A percentile compares a stretch with the other conserved stretches of the same genome.
Evolutionary conservation across 2,329 filamentous ascomycete genomes (phyloP).

Genomic region (Pleoardoris graminearum): DNA sequence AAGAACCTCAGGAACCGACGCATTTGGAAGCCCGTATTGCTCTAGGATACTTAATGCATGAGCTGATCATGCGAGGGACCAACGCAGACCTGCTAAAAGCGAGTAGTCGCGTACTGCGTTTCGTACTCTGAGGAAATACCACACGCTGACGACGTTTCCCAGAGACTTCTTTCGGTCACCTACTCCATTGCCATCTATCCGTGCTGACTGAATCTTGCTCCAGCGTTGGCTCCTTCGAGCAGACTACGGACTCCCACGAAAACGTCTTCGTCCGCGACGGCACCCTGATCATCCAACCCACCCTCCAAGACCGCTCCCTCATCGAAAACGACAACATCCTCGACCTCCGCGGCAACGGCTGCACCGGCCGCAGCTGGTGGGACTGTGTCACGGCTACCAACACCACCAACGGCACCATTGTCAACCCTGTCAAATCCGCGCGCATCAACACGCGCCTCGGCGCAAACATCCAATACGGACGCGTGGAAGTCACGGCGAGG

Average conservation of each 20-base stretch:
- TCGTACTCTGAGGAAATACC: no score
- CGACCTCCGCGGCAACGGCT: conserved; percentile 69
- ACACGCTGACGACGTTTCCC: background rate
- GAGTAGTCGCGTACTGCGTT: no score
- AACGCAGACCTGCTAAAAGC: background rate
- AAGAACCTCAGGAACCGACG: no score
- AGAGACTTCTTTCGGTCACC: background rate
- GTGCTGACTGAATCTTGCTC: conserved; percentile 28
- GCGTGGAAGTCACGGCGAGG: conserved; percentile 77
- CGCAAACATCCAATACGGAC: conserved; percentile 75
- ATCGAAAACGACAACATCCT: conserved; percentile 69
- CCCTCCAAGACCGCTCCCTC: conserved; percentile 69
- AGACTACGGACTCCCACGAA: conserved; percentile 71
- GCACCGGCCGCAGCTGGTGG: conserved; percentile 63
- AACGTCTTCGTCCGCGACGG: conserved; percentile 72
- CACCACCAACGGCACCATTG: conserved; percentile 73
- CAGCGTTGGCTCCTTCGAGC: conserved; percentile 79
- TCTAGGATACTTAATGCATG: no score
- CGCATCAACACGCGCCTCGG: conserved; percentile 75
- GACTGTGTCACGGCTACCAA: conserved; percentile 75
- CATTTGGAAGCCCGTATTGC: no score
- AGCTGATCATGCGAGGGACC: background rate
- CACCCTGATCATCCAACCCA: conserved; percentile 74
- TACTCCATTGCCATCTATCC: background rate
- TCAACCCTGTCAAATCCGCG: conserved; percentile 76